These are phyloP conservation scores for Trichoderma atrobrunneum DNA, from an alignment of 2,329 filamentous ascomycete genomes.

Conservation along the genomic window DNA sequence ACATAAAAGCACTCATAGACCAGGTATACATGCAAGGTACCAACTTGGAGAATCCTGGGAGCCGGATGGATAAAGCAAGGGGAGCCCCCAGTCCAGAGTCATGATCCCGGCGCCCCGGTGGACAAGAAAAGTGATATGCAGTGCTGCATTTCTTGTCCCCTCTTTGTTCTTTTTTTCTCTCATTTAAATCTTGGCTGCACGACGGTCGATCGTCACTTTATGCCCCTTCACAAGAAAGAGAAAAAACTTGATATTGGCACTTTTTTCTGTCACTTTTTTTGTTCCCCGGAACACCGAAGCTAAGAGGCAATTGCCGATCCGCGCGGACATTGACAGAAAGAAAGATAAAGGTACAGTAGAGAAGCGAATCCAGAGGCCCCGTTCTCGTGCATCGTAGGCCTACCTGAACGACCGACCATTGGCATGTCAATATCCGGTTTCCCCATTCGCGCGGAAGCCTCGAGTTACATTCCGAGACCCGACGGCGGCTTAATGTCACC, in stretches of 20 bases:
- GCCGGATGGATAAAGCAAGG: background rate
- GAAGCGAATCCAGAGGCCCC: background rate
- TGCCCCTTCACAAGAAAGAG: too few relatives aligned
- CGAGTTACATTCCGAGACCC: conserved; percentile 13
- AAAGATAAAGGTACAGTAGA: background rate
- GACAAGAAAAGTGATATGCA: background rate
- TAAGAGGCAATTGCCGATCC: background rate
- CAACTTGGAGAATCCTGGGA: background rate
- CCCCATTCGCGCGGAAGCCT: background rate
- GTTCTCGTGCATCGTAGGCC: background rate
- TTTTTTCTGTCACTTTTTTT: background rate
- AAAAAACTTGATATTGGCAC: background rate
- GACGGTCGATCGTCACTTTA: background rate
- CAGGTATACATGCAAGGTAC: background rate
- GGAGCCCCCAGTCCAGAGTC: background rate
- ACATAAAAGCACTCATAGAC: background rate
- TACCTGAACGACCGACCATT: background rate
- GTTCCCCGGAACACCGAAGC: background rate
- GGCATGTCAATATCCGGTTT: background rate
- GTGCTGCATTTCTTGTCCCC: background rate
- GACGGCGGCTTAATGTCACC: background rate
- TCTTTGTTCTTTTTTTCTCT: background rate
- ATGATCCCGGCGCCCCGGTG: background rate
- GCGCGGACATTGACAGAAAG: background rate
- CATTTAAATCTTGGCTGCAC: background rate